Percentiles rank a stretch among this genome's conserved stretches.
Evolutionary conservation across 2,329 filamentous ascomycete species (phyloP).

Genomic region (Cladophialophora psammophila): DNA sequence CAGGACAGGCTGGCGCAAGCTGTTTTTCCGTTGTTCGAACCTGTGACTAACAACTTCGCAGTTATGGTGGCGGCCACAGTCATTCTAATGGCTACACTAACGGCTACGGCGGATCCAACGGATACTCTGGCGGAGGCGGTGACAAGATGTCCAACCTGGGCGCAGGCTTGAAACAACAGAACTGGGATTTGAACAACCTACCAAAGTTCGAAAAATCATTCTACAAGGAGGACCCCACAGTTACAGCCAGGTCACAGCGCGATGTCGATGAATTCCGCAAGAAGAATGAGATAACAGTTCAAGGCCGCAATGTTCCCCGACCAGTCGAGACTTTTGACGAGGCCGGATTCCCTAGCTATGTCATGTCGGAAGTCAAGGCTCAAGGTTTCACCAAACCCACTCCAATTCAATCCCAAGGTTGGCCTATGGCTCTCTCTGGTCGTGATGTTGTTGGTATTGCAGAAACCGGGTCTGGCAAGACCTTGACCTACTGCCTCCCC

Average conservation of each 20-base stretch:
- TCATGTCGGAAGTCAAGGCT: conserved; percentile 98
- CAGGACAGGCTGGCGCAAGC: neutral
- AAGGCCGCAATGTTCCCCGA: conserved; percentile 82
- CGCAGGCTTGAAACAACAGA: conserved; percentile 82
- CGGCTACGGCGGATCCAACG: conserved; percentile 62
- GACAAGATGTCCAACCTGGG: conserved; percentile 95
- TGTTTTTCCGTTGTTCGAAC: neutral
- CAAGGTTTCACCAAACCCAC: conserved; percentile 95
- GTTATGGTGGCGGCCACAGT: conserved; percentile 17
- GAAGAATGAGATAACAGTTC: conserved; percentile 82
- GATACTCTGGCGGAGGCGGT: conserved; percentile 71
- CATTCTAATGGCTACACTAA: conserved; percentile 51
- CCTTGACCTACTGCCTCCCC: conserved; percentile 95
- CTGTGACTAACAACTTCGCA: conserved; percentile 11
- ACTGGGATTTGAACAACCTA: conserved; percentile 79
- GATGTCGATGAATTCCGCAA: conserved; percentile 90
- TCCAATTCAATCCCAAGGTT: conserved; percentile 96
- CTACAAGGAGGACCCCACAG: conserved; percentile 92
- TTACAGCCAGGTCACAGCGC: conserved; percentile 73
- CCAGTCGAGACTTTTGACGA: conserved; percentile 98
- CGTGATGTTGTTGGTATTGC: conserved; percentile 99
- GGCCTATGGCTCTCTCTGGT: conserved; percentile 98
- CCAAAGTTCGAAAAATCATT: conserved; percentile 99
- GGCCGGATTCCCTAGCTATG: conserved; percentile 94
- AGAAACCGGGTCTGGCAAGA: conserved; percentile 99